These are phyloP conservation scores for Cercospora janseana DNA, from an alignment of 2,329 filamentous ascomycete species.

Conservation along the genomic window DNA sequence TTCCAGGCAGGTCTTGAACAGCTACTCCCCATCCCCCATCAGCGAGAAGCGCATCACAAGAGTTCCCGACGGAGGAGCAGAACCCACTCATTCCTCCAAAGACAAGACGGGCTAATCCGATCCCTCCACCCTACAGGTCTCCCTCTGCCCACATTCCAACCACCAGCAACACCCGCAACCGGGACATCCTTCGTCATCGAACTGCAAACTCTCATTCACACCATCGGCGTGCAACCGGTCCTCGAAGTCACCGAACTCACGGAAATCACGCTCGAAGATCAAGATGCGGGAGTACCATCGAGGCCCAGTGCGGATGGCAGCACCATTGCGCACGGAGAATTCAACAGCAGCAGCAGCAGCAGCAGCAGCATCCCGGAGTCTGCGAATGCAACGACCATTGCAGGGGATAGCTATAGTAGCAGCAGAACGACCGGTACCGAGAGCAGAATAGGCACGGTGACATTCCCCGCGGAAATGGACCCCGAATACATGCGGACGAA, in stretches of 20 bases:
- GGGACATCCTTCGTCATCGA: constrained; percentile 9
- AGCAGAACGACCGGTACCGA: too few relatives aligned
- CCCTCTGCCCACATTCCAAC: background rate
- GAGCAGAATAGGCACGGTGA: background rate
- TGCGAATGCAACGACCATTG: too few relatives aligned
- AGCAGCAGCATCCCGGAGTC: background rate
- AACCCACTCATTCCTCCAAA: too few relatives aligned
- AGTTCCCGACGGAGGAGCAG: too few relatives aligned
- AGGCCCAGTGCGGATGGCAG: too few relatives aligned
- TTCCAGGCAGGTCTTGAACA: too few relatives aligned
- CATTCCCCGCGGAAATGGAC: background rate
- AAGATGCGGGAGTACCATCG: too few relatives aligned
- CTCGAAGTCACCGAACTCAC: constrained; percentile 10
- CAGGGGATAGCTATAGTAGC: too few relatives aligned
- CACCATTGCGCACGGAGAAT: background rate
- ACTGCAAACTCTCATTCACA: constrained; percentile 8
- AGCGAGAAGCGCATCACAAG: too few relatives aligned
- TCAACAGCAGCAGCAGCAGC: background rate
- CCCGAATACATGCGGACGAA: background rate
- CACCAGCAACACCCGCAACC: background rate
- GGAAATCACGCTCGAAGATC: constrained; percentile 2
- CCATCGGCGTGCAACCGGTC: constrained; percentile 1
- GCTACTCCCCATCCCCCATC: too few relatives aligned
- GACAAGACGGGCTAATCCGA: constrained; percentile 1
- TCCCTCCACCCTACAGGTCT: too few relatives aligned